A percentile compares a stretch with the other conserved stretches of the same genome.
phyloP scores from a whole-genome alignment of 78 protist species.

The Isochrysis galbana region DNA sequence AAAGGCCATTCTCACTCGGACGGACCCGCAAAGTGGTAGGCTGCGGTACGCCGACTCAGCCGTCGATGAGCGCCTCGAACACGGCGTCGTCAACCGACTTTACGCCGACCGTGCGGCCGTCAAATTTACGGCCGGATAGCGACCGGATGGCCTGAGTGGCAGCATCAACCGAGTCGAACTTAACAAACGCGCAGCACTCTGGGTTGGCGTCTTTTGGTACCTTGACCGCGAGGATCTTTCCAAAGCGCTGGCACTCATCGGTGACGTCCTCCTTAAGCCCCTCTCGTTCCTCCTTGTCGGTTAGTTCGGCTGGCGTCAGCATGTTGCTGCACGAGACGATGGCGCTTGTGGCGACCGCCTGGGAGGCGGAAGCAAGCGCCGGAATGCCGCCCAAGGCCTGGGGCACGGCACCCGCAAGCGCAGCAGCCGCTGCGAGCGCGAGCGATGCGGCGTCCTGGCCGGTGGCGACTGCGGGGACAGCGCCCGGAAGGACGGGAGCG shows the following conservation, averaged over 20 bases:
- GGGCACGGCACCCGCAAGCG: not conserved
- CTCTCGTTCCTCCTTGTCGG: not conserved
- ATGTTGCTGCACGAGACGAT: not conserved
- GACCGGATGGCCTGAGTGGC: not conserved
- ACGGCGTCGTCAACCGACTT: not conserved
- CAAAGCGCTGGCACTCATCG: not conserved
- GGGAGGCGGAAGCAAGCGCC: not conserved
- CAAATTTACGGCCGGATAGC: not conserved
- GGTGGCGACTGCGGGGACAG: not conserved
- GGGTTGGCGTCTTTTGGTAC: not conserved
- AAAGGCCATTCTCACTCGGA: no score
- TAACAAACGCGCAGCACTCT: not conserved
- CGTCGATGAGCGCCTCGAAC: not conserved
- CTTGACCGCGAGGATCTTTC: not conserved
- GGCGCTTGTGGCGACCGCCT: not conserved
- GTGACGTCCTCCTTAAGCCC: conserved; percentile 5
- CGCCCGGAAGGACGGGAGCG: not conserved
- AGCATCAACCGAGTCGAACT: not conserved
- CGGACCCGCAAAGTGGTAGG: no score
- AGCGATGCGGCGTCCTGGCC: not conserved
- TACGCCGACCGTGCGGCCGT: not conserved
- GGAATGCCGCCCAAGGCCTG: not conserved
- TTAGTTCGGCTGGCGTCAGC: not conserved
- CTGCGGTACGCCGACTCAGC: no score
- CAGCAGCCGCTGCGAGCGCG: not conserved